Conservation (phyloP, 1,284 basidiomycete species). For the Trichosporon faecale region DNA sequence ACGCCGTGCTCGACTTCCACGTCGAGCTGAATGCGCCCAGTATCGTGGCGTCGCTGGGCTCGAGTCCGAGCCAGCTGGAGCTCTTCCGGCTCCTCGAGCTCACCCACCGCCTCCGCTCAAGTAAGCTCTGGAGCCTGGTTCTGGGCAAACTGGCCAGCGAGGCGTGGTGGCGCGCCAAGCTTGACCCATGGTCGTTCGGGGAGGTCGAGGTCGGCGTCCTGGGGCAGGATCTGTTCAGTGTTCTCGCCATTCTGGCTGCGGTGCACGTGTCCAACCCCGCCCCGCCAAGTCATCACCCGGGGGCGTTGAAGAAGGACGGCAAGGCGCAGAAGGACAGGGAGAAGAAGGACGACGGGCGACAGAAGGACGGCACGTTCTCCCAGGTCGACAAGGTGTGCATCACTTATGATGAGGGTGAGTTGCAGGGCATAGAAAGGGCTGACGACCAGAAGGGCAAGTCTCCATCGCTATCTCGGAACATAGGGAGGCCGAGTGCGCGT, state of each 20-base stretch:
- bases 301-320: neutral
- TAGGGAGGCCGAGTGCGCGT: neutral
- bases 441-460: neutral
- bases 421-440: neutral
- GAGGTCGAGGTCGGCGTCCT: conserved; percentile 15
- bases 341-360: conserved; percentile 12
- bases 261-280: conserved; percentile 3
- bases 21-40: conserved; percentile 21
- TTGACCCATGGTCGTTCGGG: conserved; percentile 22
- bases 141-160: conserved; percentile 17
- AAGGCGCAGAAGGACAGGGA: conserved; percentile 1
- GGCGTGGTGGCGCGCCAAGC: conserved; percentile 20
- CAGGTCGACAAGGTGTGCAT: conserved; percentile 9
- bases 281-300: conserved; percentile 8
- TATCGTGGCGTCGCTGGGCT: conserved; percentile 18
- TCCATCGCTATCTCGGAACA: conserved; percentile 10
- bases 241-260: conserved; percentile 19
- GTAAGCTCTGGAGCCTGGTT: conserved; percentile 20
- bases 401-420: neutral
- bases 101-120: conserved; percentile 18
- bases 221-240: conserved; percentile 16
- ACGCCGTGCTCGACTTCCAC: conserved; percentile 27
- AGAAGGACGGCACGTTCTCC: neutral
- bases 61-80: conserved; percentile 11
- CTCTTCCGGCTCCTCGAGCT: conserved; percentile 20